Conservation (phyloP, 768 basidiomycete genomes). For the Favolaschia claudopus region DNA sequence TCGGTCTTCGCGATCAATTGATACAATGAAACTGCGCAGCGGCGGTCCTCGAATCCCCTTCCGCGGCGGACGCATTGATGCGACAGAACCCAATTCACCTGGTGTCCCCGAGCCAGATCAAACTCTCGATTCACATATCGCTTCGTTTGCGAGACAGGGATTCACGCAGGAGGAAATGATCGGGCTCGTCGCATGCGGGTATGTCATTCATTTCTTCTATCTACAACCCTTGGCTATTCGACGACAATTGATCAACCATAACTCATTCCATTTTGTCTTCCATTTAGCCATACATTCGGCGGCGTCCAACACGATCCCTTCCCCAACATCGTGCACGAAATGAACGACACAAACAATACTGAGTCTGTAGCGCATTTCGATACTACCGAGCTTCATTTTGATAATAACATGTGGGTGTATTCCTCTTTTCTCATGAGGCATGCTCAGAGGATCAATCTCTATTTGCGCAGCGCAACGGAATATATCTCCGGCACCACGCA, state of each 20-base stretch:
- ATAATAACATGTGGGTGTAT: slow-evolving; percentile 6
- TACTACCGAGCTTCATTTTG: neutral
- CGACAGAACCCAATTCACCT: neutral
- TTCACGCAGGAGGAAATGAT: no score
- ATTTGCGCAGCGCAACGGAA: slow-evolving; percentile 5
- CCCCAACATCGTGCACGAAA: neutral
- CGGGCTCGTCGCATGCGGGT: slow-evolving; percentile 17
- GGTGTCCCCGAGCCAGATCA: no score
- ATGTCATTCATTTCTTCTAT: neutral
- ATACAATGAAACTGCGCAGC: neutral
- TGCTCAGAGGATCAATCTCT: neutral
- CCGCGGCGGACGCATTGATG: slow-evolving; percentile 6
- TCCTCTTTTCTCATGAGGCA: neutral
- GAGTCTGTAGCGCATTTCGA: slow-evolving; percentile 11
- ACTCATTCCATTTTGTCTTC: no score
- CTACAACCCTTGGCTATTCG: neutral
- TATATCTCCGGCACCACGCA: slow-evolving; percentile 1
- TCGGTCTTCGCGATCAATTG: no score
- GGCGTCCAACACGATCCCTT: slow-evolving; percentile 6
- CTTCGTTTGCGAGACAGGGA: no score
- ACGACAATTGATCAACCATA: neutral
- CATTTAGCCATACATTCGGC: no score
- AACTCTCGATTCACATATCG: neutral
- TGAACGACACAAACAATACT: neutral
- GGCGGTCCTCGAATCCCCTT: slow-evolving; percentile 1